These are phyloP conservation scores for Pythium pectinolyticum DNA, from an alignment of 352 stramenopile species.

Conservation along the genomic window DNA sequence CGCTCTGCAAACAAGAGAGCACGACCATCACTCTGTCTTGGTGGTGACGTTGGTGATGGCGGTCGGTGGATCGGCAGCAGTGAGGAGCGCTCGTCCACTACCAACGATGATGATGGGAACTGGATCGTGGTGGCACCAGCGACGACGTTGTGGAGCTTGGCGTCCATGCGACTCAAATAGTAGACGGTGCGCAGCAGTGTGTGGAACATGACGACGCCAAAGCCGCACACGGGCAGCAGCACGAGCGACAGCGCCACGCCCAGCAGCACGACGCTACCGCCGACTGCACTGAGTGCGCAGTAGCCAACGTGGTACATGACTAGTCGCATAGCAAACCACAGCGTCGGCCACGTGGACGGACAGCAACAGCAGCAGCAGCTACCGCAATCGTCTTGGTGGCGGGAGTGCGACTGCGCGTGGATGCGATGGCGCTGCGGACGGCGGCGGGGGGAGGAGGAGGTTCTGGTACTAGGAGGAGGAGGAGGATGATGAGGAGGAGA, in stretches of 20 bases:
- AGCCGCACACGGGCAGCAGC: slow-evolving; percentile 55
- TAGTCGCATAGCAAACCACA: slow-evolving; percentile 19
- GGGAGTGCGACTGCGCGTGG: slow-evolving; percentile 2
- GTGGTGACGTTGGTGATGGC: too few relatives aligned
- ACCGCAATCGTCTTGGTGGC: too few relatives aligned
- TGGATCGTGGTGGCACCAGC: slow-evolving; percentile 31
- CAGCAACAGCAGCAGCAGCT: background rate
- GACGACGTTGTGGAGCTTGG: slow-evolving; percentile 52
- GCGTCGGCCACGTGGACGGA: background rate
- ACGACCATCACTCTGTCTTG: too few relatives aligned
- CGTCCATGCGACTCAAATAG: slow-evolving; percentile 42
- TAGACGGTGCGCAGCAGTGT: slow-evolving; percentile 40
- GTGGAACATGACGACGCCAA: slow-evolving; percentile 49
- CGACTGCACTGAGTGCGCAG: slow-evolving; percentile 19
- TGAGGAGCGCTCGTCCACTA: slow-evolving; percentile 26
- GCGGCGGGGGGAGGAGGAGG: too few relatives aligned
- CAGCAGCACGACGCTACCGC: slow-evolving; percentile 22
- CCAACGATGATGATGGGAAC: slow-evolving; percentile 24
- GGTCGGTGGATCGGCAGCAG: slow-evolving; percentile 44
- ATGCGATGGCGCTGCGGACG: too few relatives aligned
- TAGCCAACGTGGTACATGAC: slow-evolving; percentile 30
- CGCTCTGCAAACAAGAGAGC: too few relatives aligned
- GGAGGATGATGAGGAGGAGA: too few relatives aligned
- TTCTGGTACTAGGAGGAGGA: too few relatives aligned
- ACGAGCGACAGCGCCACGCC: slow-evolving; percentile 30